A percentile compares a stretch with the other conserved stretches of the same genome.
Evolutionary conservation across 352 stramenopile species (phyloP).

Genomic region (Aphanomyces euteiches): DNA sequence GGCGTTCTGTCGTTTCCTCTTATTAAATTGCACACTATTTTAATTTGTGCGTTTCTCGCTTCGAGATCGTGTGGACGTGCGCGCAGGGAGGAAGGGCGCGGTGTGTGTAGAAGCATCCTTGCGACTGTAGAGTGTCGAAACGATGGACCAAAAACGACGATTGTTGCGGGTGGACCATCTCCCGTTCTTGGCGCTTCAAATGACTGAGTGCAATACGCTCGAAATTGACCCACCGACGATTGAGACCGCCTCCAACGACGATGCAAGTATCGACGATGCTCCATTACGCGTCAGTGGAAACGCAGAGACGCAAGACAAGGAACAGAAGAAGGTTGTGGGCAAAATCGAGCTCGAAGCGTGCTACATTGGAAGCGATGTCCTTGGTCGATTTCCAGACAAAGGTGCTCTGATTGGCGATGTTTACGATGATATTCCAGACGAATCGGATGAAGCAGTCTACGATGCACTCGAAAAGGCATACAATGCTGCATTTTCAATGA

Average conservation of each 20-base stretch:
- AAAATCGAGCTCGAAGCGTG: conserved; percentile 26
- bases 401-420: conserved; percentile 21
- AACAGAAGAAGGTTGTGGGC: background rate
- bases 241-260: background rate
- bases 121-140: background rate
- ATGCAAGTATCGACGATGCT: background rate
- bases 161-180: conserved; percentile 29
- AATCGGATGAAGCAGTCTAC: conserved; percentile 35
- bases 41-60: conserved; percentile 22
- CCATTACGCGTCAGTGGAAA: background rate
- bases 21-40: conserved; percentile 19
- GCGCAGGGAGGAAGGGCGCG: conserved; percentile 6
- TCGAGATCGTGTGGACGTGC: background rate
- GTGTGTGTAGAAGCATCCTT: background rate
- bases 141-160: conserved; percentile 14
- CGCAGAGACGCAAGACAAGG: background rate
- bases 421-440: conserved; percentile 27
- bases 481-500: conserved; percentile 46
- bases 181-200: conserved; percentile 17
- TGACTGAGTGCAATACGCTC: conserved; percentile 15
- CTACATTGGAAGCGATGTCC: conserved; percentile 22
- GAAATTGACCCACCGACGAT: background rate
- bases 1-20: conserved; percentile 10
- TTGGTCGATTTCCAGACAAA: conserved; percentile 18
- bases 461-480: conserved; percentile 62